Conservation (phyloP, 306 rosid genomes). For the Gleditsia sinensis region DNA sequence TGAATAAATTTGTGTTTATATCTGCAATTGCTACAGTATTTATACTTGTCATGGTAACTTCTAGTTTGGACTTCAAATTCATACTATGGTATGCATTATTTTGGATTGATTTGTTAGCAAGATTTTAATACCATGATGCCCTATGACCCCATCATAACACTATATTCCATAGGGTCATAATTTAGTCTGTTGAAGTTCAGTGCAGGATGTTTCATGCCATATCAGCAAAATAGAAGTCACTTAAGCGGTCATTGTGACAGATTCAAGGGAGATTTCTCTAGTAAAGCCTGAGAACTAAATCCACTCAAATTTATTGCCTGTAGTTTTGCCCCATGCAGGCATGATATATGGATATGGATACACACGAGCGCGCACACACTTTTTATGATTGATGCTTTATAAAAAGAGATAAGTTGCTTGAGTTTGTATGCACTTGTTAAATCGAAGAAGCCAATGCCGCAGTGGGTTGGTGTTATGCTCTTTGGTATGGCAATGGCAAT, state of each 20-base stretch:
- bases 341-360: neutral
- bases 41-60: neutral
- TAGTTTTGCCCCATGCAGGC: neutral
- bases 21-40: neutral
- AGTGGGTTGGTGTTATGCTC: neutral
- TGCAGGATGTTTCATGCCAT: neutral
- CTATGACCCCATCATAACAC: neutral
- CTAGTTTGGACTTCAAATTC: neutral
- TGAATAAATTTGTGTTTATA: constrained; percentile 3
- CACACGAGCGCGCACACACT: no score
- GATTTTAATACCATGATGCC: neutral
- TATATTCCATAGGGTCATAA: neutral
- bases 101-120: neutral
- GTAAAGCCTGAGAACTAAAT: neutral
- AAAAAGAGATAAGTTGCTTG: neutral
- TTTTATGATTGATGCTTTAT: neutral
- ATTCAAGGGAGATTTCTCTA: neutral
- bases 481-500: neutral
- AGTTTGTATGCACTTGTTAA: neutral
- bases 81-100: neutral
- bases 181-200: neutral
- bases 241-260: neutral
- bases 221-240: neutral
- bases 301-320: neutral
- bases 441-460: neutral